Base-by-base conservation (phyloP, 208 protist species). In the Novymonas esmeraldas region DNA sequence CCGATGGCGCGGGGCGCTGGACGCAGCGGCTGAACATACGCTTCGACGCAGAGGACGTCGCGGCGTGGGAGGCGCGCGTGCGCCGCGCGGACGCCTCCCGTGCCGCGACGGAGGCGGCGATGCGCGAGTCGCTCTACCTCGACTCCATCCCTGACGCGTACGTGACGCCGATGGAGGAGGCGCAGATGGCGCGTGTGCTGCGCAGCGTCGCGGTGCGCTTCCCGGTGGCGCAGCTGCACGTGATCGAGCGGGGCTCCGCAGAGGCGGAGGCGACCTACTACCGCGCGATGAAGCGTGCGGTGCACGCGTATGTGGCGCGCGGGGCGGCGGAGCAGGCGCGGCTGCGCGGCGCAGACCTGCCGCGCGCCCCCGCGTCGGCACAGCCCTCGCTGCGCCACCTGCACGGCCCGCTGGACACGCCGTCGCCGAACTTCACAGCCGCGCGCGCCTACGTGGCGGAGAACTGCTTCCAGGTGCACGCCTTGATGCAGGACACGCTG, bases 401-500 rank as follows among this genome's bases (percentile, higher is more conserved):
- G 39, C 70, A 76, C 9, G 92, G 90, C 38, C 92, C 90, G 26
- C 81, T 98, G 38, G 75, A 89, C 51, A 95, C 88, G 22, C 88
- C 89, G 39, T 89, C 86, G 41, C 90, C 87, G 11, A 95, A 95
- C 78, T 98, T 89, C 66, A 46, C 65, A 9, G 59, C 58, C 5
- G 80, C 81, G 20, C 78, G 81, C 14, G 33, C 73, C 11, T 97
- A 82, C 68, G 54, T 96, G 29, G 75, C 68, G 6, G 89, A 95
- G 58, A 97, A 98, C 74, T 77, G 95, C 31, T 96, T 98, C 57
- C 89, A 94, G 65, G 84, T 89, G 39, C 92, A 98, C 60, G 73
- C 76, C 36, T 75, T 96, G 31, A 82, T 97, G 36, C 81, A 94
- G 24, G 79, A 81, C 11, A 97, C 92, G 26, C 76, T 98, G 34